Evolutionary conservation across 768 basidiomycete genomes (phyloP).

Genomic region (Daedalea quercina): DNA sequence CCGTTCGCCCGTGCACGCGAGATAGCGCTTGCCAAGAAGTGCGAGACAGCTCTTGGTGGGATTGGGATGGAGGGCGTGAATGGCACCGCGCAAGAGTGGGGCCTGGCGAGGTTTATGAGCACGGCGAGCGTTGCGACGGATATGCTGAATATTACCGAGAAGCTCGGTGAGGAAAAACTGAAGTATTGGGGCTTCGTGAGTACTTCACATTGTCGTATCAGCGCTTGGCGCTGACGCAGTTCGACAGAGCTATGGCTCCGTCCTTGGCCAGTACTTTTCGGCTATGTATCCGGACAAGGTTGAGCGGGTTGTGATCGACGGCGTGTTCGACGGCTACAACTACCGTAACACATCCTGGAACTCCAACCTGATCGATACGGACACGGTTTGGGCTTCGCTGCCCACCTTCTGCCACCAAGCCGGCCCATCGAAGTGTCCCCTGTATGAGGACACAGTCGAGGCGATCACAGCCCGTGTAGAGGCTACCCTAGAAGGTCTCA

Average conservation of each 20-base stretch:
- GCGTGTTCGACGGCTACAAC: slow-evolving; percentile 22
- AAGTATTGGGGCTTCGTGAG: slow-evolving; percentile 25
- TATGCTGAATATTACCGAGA: slow-evolving; percentile 23
- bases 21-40: slow-evolving; percentile 1
- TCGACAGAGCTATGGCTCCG: slow-evolving; percentile 12
- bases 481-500: slow-evolving; percentile 4
- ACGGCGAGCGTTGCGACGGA: slow-evolving; percentile 24
- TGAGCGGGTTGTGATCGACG: slow-evolving; percentile 24
- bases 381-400: slow-evolving; percentile 14
- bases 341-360: slow-evolving; percentile 15
- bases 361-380: slow-evolving; percentile 18
- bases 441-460: slow-evolving; percentile 17
- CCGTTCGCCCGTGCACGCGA: slow-evolving; percentile 4
- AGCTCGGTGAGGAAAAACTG: slow-evolving; percentile 23
- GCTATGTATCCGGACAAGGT: slow-evolving; percentile 28
- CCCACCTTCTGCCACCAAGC: slow-evolving; percentile 17
- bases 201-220: neutral
- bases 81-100: slow-evolving; percentile 12
- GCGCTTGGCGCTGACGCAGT: neutral
- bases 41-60: slow-evolving; percentile 12
- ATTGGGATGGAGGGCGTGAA: slow-evolving; percentile 3
- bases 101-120: slow-evolving; percentile 16
- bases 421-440: slow-evolving; percentile 17
- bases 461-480: slow-evolving; percentile 13
- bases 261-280: slow-evolving; percentile 20